Base-by-base conservation (phyloP, 2,329 filamentous ascomycete species). In the Magnaporthiopsis poae region DNA sequence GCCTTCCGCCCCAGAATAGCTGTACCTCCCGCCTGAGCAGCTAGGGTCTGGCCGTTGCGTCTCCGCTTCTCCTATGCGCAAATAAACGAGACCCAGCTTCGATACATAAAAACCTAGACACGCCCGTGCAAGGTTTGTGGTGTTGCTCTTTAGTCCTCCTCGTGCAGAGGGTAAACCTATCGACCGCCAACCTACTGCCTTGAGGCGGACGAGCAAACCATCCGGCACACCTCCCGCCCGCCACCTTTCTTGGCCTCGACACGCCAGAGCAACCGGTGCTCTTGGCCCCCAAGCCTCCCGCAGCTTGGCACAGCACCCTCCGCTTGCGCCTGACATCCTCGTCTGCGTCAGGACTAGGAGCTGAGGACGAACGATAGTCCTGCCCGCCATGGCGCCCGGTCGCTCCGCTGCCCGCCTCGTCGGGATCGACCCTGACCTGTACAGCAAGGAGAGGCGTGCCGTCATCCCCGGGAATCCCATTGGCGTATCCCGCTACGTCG, bases 401-500 rank as follows among this genome's bases (percentile, higher is more conserved):
- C 61, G 64, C 8, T 29, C 52, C 25, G 61, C 64, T 7, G 64
- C 65, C 21, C 64, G 64, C 18, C 18, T 63, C n/a, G 35, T 66
- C 52, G 66, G 66, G 12, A 67, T 67, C 61, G 64, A 67, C 11
- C 56, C 33, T 36, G 60, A 65, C 29, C 35, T 25, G 33, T 65
- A 67, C 66, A 31, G 27, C 62, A 61, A 60, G 60, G 61, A 66
- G 18, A 61, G 31, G 61, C 66, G 66, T 33, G 27, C 62, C 35
- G 64, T 59, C n/a, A 60, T 63, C 15, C 76, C 77, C 4, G 74
- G 73, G 4, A 66, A 71, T 65, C 72, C 76, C 5, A 71, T 72
- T 21, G 67, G 70, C 5, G 67, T 72, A 62, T 77, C 59, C 29
- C 36, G 29, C 64, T 65, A 76, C 71, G 82, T 95, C 66, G 94